phyloP scores from a whole-genome alignment of 371 early-diverging fungal genomes.

The Haplosporangium sp. region DNA sequence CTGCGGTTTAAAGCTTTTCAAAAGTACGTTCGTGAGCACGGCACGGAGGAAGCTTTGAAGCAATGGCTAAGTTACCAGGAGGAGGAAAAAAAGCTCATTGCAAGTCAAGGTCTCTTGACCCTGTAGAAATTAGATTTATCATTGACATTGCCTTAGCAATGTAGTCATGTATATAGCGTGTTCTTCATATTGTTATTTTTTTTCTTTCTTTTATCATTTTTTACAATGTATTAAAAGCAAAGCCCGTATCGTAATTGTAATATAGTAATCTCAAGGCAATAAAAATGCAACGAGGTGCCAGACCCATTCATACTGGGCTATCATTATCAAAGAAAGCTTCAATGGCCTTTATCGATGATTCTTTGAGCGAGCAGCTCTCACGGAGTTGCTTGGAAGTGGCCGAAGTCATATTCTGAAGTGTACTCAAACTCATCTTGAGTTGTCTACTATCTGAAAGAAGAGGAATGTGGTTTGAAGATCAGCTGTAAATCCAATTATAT shows the following conservation, averaged over 20 bases:
- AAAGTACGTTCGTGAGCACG: conserved; percentile 24
- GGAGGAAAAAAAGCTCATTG: conserved; percentile 30
- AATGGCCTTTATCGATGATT: conserved; percentile 2
- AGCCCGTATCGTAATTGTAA: too few species aligned
- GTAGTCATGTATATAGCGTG: not conserved
- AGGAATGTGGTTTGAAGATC: not conserved
- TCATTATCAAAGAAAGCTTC: conserved; percentile 34
- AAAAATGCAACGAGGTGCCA: too few species aligned
- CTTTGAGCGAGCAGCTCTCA: conserved; percentile 5
- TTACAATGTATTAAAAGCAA: too few species aligned
- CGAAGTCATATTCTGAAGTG: conserved; percentile 23
- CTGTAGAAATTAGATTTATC: conserved; percentile 4
- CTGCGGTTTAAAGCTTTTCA: conserved; percentile 44
- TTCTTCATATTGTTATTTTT: not conserved
- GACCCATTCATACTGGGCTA: conserved; percentile 10
- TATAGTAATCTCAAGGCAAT: too few species aligned
- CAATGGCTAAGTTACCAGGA: conserved; percentile 37
- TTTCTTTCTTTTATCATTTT: conserved; percentile 3
- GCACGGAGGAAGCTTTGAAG: conserved; percentile 27
- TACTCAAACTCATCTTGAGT: conserved; percentile 10
- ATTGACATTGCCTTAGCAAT: not conserved
- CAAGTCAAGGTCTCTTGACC: conserved; percentile 24
- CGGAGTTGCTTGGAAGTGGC: conserved; percentile 16
- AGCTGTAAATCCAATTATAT: too few species aligned
- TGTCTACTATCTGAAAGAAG: conserved; percentile 7